Base-by-base conservation (phyloP, 2,329 filamentous ascomycete species). In the Exophiala sideris region DNA sequence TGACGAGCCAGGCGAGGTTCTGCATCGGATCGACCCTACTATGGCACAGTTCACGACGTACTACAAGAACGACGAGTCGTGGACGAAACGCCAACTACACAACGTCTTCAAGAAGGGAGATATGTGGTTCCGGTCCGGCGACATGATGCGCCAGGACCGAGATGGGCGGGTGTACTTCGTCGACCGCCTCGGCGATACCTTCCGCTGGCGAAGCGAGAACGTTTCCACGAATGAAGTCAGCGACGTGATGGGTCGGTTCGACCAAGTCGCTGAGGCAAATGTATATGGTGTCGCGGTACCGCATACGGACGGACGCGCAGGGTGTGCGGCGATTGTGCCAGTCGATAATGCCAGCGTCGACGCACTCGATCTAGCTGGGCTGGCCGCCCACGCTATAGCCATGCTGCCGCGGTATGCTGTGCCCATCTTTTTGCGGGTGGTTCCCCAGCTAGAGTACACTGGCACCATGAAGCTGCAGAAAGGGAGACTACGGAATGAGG, bases 381-480 rank as follows among this genome's bases (percentile, higher is more conserved):
- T 91, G 8, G 71, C 88, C 4, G 73, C 69, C 68, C 80, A 87
- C 64, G 76, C 79, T 2, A 77, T 80, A 9, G 74, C 76, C 12
- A 76, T 81, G 48, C 73, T 91, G 24, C 88, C 88, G 0, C 79
- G 78, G 57, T 91, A 91, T 65, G 88, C 88, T 0, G 86, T 91
- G 1, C 88, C 88, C 0, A 71, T 90, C 2, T 91, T 91, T 70
- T 63, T 91, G 29, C 76, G 87, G 0, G 70, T 89, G 12, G 77
- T 87, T 16, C 71, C 77, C 33, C 72, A 74, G 45, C 75, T 79
- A 50, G 81, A 78, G 34, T 81, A 85, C 5, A 86, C 83, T 63
- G 84, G 87, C 65, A 91, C 89, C 62, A 87, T 90, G 67, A 91
- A 91, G 72, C 86, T 90, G 70, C 88, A 89, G 66, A 91, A 91